Evolutionary conservation across 2,329 filamentous ascomycete genomes (phyloP).

Genomic region (Trichoderma sp.): DNA sequence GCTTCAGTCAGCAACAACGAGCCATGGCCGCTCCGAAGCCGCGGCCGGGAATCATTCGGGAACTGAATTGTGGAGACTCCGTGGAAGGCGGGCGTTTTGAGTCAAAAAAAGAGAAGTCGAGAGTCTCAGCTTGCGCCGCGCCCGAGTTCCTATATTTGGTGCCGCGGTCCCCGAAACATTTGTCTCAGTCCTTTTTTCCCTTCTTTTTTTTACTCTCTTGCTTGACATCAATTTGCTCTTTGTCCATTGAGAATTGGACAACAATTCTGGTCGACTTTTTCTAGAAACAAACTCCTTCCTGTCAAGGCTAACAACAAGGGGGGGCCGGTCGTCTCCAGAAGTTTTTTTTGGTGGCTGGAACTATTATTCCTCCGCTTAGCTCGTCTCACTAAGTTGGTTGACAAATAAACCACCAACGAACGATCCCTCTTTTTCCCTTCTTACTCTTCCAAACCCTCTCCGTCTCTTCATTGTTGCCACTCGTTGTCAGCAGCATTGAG

Average conservation of each 20-base stretch:
- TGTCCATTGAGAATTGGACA: background rate
- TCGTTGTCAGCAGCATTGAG: conserved; percentile 3
- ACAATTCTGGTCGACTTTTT: background rate
- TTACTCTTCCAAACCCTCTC: background rate
- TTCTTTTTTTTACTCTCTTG: background rate
- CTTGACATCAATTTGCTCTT: background rate
- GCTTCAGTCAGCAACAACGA: background rate
- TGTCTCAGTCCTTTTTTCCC: conserved; percentile 11
- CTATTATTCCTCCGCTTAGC: conserved; percentile 3
- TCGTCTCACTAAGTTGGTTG: conserved; percentile 9
- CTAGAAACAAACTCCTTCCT: background rate
- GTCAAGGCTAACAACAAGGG: background rate
- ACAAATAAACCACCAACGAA: background rate
- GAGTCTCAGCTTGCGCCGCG: background rate
- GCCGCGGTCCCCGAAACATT: background rate
- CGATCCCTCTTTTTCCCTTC: background rate
- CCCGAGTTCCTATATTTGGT: background rate
- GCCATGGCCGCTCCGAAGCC: background rate
- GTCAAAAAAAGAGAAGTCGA: background rate
- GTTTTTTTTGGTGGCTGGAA: conserved; percentile 4
- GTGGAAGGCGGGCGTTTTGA: background rate
- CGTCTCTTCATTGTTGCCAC: conserved; percentile 6
- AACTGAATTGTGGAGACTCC: background rate
- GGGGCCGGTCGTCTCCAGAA: background rate
- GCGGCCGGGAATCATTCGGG: background rate